Evolutionary conservation across 2,329 filamentous ascomycete species (phyloP).

Genomic region (Dryadomyces sulphureus): DNA sequence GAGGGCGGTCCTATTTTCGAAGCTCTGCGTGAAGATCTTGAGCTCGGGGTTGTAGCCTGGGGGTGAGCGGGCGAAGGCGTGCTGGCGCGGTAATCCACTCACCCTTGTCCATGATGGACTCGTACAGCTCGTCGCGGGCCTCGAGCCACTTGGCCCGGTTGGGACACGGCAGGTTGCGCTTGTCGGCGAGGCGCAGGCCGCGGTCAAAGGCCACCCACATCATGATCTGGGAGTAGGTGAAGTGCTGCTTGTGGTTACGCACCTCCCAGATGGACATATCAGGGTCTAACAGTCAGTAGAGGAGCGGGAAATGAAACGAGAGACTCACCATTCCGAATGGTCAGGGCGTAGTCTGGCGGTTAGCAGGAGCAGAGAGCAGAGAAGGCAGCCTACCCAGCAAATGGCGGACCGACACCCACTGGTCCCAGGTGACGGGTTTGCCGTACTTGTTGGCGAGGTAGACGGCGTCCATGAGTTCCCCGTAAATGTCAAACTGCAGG

Average conservation of each 20-base stretch:
- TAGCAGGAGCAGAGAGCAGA: background rate
- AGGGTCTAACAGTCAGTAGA: slow-evolving; percentile 27
- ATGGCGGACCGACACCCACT: slow-evolving; percentile 56
- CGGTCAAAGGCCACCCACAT: slow-evolving; percentile 72
- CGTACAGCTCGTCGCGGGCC: slow-evolving; percentile 53
- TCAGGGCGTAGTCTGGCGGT: slow-evolving; percentile 48
- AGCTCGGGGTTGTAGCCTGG: slow-evolving; percentile 55
- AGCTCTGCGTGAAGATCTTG: slow-evolving; percentile 60
- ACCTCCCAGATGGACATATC: slow-evolving; percentile 83
- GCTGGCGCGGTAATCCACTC: background rate
- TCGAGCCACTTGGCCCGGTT: slow-evolving; percentile 51
- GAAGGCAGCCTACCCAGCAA: slow-evolving; percentile 33
- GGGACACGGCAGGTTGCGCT: slow-evolving; percentile 61
- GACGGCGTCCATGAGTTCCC: slow-evolving; percentile 62
- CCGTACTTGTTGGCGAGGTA: slow-evolving; percentile 71
- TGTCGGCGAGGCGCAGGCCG: slow-evolving; percentile 57
- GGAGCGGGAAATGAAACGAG: no score
- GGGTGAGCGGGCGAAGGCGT: background rate
- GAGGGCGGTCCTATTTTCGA: slow-evolving; percentile 53
- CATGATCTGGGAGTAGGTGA: slow-evolving; percentile 72
- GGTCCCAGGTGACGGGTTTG: slow-evolving; percentile 62
- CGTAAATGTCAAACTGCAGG: slow-evolving; percentile 67
- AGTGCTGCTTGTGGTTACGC: slow-evolving; percentile 59
- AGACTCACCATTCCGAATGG: slow-evolving; percentile 40
- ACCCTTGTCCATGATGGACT: slow-evolving; percentile 63